phyloP scores from a whole-genome alignment of 768 basidiomycete species.

The Podaxis mareebaensis region DNA sequence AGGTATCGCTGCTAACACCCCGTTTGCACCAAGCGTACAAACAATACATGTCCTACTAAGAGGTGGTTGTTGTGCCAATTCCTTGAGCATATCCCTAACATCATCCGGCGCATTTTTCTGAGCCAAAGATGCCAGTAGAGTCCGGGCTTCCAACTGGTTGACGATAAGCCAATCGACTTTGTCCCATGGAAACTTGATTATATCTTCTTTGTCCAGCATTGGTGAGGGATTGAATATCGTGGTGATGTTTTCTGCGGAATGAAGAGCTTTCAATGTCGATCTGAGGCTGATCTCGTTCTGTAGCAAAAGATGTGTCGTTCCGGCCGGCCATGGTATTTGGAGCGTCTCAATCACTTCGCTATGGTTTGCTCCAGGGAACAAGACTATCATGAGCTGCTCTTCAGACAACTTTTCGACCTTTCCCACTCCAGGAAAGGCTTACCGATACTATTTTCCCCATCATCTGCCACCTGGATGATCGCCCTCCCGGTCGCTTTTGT shows the following conservation, averaged over 20 bases:
- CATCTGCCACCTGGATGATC: slow-evolving; percentile 56
- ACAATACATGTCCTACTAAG: slow-evolving; percentile 46
- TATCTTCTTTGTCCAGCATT: slow-evolving; percentile 40
- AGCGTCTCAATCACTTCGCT: slow-evolving; percentile 31
- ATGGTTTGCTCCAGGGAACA: slow-evolving; percentile 62
- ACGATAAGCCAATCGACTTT: slow-evolving; percentile 56
- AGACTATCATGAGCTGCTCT: slow-evolving; percentile 34
- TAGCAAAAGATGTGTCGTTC: slow-evolving; percentile 51
- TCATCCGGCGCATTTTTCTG: slow-evolving; percentile 41
- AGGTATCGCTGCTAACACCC: slow-evolving; percentile 47
- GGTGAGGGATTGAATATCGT: slow-evolving; percentile 63
- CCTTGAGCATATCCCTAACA: slow-evolving; percentile 24
- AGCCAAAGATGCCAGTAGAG: slow-evolving; percentile 5
- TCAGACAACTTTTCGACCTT: neutral
- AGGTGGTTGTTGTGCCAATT: slow-evolving; percentile 22
- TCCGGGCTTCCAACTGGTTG: slow-evolving; percentile 48
- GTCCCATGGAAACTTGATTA: slow-evolving; percentile 49
- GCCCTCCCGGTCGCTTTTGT: slow-evolving; percentile 59
- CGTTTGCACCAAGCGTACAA: slow-evolving; percentile 55
- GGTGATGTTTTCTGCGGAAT: slow-evolving; percentile 24
- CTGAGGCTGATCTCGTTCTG: slow-evolving; percentile 58
- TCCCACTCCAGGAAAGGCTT: slow-evolving; percentile 17
- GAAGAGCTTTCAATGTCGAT: slow-evolving; percentile 40
- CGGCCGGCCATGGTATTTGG: slow-evolving; percentile 30
- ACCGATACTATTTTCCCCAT: slow-evolving; percentile 68